Base-by-base conservation (phyloP, 805 yeast genomes). In the Wickerhamomyces queroliae region DNA sequence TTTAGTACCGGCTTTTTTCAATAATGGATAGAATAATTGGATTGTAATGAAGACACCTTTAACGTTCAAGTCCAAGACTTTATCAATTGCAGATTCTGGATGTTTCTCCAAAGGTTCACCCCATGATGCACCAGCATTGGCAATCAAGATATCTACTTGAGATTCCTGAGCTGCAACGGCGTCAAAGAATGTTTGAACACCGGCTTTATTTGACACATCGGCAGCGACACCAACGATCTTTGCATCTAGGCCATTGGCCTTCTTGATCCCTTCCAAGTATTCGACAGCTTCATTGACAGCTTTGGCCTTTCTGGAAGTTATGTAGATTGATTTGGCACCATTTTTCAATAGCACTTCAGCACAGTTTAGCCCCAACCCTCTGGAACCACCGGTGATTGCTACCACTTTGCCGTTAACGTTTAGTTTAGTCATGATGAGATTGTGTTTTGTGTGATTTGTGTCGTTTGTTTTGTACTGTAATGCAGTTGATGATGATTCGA, bases 61-160 rank as follows among this genome's bases (percentile, higher is more conserved):
- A 20, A 83, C 70, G 49, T 83, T 83, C 50, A 83, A 69, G 36
- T 69, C 71, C 53, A 81, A 55, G 7, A 83, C 82, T 56, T 81
- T 81, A 47, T 70, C 74, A 47, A 83, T 57, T 2, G 85, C 87
- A 4, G 61, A 44, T 22, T 76, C 76, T 3, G 86, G 77, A 52
- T 83, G 89, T 10, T 63, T 61, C 28, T 67, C 78, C 36, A 83
- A 58, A 11, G 74, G 74, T 2, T 77, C 80, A 16, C 89, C 90
- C 90, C 90, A 83, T 12, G 82, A 62, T 8, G 89, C 88, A 23
- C 91, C 91, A 6, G 91, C 90, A 52, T 83, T 83, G 36, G 89
- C 86, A 49, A 80, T 68, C 45, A 83, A 66, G 44, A 83, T 79
- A 57, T 83, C 78, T 27, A 82, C 68, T 49, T 69, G 65, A 12